phyloP scores from a whole-genome alignment of 2,329 filamentous ascomycete species.

The Trematosphaeria pertusa region DNA sequence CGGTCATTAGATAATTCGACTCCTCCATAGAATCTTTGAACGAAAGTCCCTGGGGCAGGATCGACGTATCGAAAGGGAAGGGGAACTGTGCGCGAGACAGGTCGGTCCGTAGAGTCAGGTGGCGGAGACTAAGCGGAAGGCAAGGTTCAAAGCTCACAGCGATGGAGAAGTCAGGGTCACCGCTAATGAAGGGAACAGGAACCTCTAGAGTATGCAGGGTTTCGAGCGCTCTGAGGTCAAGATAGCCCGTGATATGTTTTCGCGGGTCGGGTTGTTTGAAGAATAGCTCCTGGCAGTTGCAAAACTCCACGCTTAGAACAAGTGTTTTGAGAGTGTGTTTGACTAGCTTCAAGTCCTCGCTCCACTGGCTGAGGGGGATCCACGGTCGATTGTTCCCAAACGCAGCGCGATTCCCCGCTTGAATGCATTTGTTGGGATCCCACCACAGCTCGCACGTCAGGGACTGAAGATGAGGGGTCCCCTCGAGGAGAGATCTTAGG shows the following conservation, averaged over 20 bases:
- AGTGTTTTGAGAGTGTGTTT: conserved; percentile 23
- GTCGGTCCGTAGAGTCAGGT: conserved; percentile 32
- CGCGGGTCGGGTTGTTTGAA: conserved; percentile 31
- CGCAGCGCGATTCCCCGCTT: not conserved
- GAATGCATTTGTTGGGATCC: conserved; percentile 14
- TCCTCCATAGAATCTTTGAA: conserved; percentile 24
- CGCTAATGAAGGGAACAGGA: conserved; percentile 33
- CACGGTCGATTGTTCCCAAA: not conserved
- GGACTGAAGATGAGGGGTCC: conserved; percentile 26
- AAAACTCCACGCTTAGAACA: conserved; percentile 31
- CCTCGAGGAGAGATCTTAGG: conserved; percentile 16
- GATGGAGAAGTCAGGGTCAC: conserved; percentile 30
- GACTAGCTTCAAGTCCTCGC: conserved; percentile 14
- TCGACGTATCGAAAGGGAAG: conserved; percentile 26
- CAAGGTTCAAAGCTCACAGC: conserved; percentile 25
- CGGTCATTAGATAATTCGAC: conserved; percentile 18
- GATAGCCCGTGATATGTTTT: conserved; percentile 23
- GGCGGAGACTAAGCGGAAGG: conserved; percentile 31
- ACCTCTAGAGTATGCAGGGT: conserved; percentile 33
- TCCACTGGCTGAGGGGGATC: conserved; percentile 28
- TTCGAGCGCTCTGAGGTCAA: conserved; percentile 29
- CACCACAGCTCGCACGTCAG: conserved; percentile 34
- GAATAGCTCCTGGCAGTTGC: conserved; percentile 19
- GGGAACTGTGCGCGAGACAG: conserved; percentile 32
- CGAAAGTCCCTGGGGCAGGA: conserved; percentile 20